Base-by-base conservation (phyloP, 2,329 filamentous ascomycete genomes). In the Penicillium sp. region DNA sequence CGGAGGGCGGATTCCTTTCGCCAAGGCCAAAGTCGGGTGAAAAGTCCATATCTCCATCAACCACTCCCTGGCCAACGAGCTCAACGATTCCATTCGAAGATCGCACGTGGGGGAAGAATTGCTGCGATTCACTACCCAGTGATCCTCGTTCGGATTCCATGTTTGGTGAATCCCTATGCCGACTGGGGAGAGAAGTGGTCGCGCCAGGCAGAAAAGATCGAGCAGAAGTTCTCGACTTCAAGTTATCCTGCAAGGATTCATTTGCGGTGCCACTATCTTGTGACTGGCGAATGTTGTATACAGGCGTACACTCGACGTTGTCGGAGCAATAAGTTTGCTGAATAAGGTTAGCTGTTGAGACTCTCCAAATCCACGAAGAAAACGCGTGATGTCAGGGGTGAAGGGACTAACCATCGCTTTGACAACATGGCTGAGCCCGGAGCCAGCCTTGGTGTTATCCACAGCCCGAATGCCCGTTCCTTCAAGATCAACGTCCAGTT, bases 401-500 rank as follows among this genome's bases (percentile, higher is more conserved):
- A 35, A 24, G 9, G 13, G 24, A 64, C 67, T 40, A 19, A 70
- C 65, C 55, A 65, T 64, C 1, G 60, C 60, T 45, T 65, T 54
- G n/a, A 53, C 51, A 28, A 51, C 54, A 49, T 60, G 30, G 22
- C 53, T 28, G 15, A 44, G 8, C 1, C 53, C 53, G n/a, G 53
- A 35, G 44, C 62, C 51, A 12, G 62, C 58, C 53, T 68, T 56
- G 53, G 59, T 28, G 40, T 58, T 53, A 35, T 68, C 59, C 12
- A 70, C 59, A 19, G 72, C 65, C 47, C 72, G 73, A 24, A 81
- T 70, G 4, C 76, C 73, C 44, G 73, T 79, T 9, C 77, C 88
- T 75, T 96, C 91, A 4, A 98, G 84, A 72, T 99, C 95, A 17
- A 97, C 90, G 68, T 98, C 93, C 5, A 98, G 82, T 75, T 98